A percentile compares a stretch with the other conserved stretches of the same genome.
Evolutionary conservation across 164 flowering plant genomes (phyloP).

Genomic region (Taxillus chinensis): DNA sequence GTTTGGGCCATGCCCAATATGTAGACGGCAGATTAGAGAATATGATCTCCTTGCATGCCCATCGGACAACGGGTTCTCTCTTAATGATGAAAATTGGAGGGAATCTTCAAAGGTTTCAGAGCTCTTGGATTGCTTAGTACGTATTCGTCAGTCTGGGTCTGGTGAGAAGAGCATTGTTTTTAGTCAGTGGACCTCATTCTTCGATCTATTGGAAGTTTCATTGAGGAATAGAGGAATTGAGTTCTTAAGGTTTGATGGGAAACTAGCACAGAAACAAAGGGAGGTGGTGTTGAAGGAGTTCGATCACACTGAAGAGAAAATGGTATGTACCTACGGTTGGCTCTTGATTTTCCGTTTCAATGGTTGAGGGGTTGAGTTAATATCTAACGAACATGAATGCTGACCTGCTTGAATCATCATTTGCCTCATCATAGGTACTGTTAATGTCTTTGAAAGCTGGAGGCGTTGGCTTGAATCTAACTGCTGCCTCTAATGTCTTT

Average conservation of each 20-base stretch:
- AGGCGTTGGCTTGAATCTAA: conserved; percentile 75
- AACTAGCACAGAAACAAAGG: conserved; percentile 49
- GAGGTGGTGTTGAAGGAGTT: conserved; percentile 62
- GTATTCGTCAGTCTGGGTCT: conserved; percentile 17
- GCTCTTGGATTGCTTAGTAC: conserved; percentile 51
- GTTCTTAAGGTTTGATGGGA: conserved; percentile 70
- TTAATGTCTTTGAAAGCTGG: conserved; percentile 79
- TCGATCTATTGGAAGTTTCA: conserved; percentile 67
- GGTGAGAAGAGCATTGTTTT: conserved; percentile 74
- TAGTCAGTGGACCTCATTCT: conserved; percentile 85
- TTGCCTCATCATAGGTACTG: conserved; percentile 34
- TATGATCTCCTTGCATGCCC: conserved; percentile 73
- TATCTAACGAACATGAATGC: background rate
- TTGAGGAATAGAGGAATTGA: conserved; percentile 37
- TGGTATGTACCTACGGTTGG: conserved; percentile 18
- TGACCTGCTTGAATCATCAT: background rate
- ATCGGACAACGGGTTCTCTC: conserved; percentile 39
- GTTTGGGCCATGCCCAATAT: conserved; percentile 58
- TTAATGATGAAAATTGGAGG: conserved; percentile 65
- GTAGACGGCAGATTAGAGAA: conserved; percentile 37
- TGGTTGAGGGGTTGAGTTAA: background rate
- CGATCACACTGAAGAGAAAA: conserved; percentile 37
- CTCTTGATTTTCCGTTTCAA: background rate
- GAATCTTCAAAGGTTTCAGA: conserved; percentile 60
- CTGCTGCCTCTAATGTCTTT: conserved; percentile 78